Percentiles rank a stretch among this genome's conserved stretches.
Conservation (phyloP, 2,329 filamentous ascomycete species). For the Acrocalymma vagum region DNA sequence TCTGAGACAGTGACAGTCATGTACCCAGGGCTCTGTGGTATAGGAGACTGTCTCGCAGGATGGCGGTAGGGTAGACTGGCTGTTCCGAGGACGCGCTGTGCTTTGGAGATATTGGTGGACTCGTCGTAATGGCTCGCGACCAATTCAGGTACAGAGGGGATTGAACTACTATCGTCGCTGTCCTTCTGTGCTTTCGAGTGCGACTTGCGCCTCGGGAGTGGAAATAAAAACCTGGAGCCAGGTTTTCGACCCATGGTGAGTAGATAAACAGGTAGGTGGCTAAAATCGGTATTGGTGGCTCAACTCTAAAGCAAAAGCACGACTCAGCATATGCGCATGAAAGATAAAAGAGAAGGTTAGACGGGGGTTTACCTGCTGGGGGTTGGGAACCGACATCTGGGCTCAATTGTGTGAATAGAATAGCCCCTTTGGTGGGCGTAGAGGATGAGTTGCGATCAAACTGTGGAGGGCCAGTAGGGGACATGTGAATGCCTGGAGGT, state of each 20-base stretch:
- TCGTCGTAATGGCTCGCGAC: slow-evolving; percentile 23
- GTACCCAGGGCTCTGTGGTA: slow-evolving; percentile 37
- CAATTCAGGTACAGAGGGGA: slow-evolving; percentile 28
- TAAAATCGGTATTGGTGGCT: slow-evolving; percentile 28
- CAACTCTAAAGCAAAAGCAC: slow-evolving; percentile 28
- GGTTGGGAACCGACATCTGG: slow-evolving; percentile 4
- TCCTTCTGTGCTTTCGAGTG: slow-evolving; percentile 28
- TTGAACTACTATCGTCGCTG: slow-evolving; percentile 24
- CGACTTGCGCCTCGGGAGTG: slow-evolving; percentile 41
- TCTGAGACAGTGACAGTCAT: slow-evolving; percentile 43
- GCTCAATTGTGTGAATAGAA: too few species aligned
- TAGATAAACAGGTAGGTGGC: slow-evolving; percentile 12
- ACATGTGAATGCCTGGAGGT: too few species aligned
- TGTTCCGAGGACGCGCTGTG: slow-evolving; percentile 49
- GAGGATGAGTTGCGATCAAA: too few species aligned
- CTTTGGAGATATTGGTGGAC: slow-evolving; percentile 32
- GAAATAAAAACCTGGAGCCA: slow-evolving; percentile 48
- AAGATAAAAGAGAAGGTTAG: slow-evolving; percentile 27
- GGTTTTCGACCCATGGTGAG: slow-evolving; percentile 38
- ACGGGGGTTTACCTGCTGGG: slow-evolving; percentile 25
- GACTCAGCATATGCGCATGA: slow-evolving; percentile 41
- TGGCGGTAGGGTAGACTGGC: slow-evolving; percentile 36
- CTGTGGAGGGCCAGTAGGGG: too few species aligned
- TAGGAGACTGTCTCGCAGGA: slow-evolving; percentile 27
- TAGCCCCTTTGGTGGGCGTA: too few species aligned